Base-by-base conservation (phyloP, 176 grass and related monocot genomes). In the Carex pumila region DNA sequence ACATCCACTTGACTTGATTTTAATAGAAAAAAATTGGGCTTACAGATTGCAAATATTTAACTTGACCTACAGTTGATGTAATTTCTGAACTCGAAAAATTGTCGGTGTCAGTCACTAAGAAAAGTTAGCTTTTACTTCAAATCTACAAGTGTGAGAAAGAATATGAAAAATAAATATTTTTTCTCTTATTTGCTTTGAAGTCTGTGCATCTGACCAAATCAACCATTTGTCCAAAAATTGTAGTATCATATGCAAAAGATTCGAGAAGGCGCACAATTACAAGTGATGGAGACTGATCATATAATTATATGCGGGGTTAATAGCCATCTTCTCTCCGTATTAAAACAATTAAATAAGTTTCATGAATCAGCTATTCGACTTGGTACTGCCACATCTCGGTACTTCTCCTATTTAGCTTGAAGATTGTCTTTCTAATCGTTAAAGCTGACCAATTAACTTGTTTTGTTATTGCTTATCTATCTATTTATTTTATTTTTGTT, bases 271-370 rank as follows among this genome's bases (percentile, higher is more conserved):
- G 96, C 96, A 83, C 96, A 95, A 61, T 67, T 95, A 82, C 96
- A 98, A 82, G 96, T 98, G 30, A 87, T 95, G 74, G 96, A 98
- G 83, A 80, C 84, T 86, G 91, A 95, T 86, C 96, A 98, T 86
- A 92, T 98, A 82, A 91, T 98, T 68, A 89, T 98, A 62, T 98
- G 91, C 84, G 96, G 96, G 84, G 83, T 98, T 78, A 98, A 93
- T 81, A 95, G 88, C 84, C 96, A 98, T 88, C 88, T 98, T 66
- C 58, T 74, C 1, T 93, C 89, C 61, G 90, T 98, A 90, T 49
- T 98, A 77, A 98, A 89, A 75, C 96, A 98, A 85, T 72, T 98
- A 86, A 89, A 98, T 82, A 98, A 93, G 83, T 95, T 88, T 83
- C 96, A 98, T 83, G 96, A 98, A 72, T 95, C 96, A 89, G 85